phyloP scores from a whole-genome alignment of 1,284 basidiomycete genomes.

The Cutaneotrichosporon sp. region DNA sequence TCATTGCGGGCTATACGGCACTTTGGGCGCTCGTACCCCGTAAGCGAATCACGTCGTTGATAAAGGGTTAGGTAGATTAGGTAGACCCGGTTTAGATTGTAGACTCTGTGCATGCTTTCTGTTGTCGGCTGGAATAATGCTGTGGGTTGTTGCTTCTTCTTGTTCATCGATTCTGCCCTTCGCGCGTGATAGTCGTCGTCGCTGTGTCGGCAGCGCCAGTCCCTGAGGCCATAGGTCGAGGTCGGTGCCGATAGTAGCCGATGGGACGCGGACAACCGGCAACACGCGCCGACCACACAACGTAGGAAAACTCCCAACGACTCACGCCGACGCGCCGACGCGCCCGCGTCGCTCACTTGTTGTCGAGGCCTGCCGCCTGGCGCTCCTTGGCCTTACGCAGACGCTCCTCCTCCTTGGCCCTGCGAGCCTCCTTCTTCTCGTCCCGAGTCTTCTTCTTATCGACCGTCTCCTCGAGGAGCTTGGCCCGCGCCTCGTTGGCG shows the following conservation, averaged over 20 bases:
- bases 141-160: constrained; percentile 1
- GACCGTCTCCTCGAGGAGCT: constrained; percentile 69
- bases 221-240: too few relatives aligned
- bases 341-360: neutral
- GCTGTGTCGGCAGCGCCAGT: too few relatives aligned
- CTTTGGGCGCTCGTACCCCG: constrained; percentile 14
- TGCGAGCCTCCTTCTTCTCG: constrained; percentile 29
- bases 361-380: neutral
- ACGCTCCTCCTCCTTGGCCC: constrained; percentile 70
- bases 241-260: too few relatives aligned
- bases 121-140: neutral
- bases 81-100: neutral
- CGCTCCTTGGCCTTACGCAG: constrained; percentile 84
- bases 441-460: constrained; percentile 42
- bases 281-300: too few relatives aligned
- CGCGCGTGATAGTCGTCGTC: too few relatives aligned
- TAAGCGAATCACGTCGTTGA: neutral
- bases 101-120: neutral
- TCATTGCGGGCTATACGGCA: constrained; percentile 8
- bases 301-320: too few relatives aligned
- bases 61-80: neutral
- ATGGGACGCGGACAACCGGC: too few relatives aligned
- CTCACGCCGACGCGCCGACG: neutral
- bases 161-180: too few relatives aligned
- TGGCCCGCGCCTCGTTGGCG: constrained; percentile 74